Evolutionary conservation across 2,329 filamentous ascomycete genomes (phyloP), one percentile per base, ranked within the genome.

Genomic region (Aspergillus uvarum): DNA sequence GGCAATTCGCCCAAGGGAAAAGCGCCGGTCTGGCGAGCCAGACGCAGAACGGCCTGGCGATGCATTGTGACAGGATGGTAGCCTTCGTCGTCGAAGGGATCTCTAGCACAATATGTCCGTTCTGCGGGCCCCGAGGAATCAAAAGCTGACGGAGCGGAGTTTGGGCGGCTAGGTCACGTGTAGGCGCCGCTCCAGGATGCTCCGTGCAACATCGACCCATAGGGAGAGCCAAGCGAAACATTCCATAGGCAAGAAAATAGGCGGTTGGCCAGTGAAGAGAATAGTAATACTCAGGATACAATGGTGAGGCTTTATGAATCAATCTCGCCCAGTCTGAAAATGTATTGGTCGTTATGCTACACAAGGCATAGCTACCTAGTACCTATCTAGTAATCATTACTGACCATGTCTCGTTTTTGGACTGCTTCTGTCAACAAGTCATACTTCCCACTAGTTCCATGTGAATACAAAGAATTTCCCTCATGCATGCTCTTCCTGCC

Each of bases 1-100:
- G 77, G 77, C 60, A 77, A 64, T 64, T 78, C 76, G 57, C 67
- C 70, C 67, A 77, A 65, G 56, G 70, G 68, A 60, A 70, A 57
- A 11, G 66, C 67, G 55, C 74, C 72, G 60, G 63, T 64, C 64
- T 76, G 72, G 64, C 70, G 70, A 65, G 68, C 65, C 54, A 76
- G 65, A 53, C 72, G 71, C 54, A 69, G 52, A 61, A 76, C 65
- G 16, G 70, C 72, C 63, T 72, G 71, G 55, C 73, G 72, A 65
- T 76, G 73, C 76, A 78, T 78, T 53, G 65, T 68, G 61, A 63
- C 57, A 56, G 52, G 59, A 62, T 53, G 58, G 59, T 50, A 31
- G 52, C 47, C 51, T 60, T 49, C 51, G 44, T 56, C 38, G 51
- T 56, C 56, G 42, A 47, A 47, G 54, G 54, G 44, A 61, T 47